Conservation (phyloP, 495 filamentous ascomycete genomes). For the Hamigera avellanea region DNA sequence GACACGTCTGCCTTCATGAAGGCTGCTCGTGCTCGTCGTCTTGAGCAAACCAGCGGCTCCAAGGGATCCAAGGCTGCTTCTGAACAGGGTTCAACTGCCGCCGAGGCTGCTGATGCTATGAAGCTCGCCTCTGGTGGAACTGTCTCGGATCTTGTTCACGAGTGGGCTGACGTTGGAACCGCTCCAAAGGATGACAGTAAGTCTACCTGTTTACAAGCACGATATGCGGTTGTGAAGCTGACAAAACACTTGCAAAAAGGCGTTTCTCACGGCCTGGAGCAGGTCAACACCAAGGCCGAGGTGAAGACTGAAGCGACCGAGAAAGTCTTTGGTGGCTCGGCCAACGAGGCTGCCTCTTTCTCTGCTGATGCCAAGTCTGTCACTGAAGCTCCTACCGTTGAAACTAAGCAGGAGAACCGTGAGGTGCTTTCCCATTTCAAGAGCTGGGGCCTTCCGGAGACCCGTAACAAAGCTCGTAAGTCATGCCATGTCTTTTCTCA, state of each 20-base stretch:
- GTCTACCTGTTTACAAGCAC: too few relatives aligned
- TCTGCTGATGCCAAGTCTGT: neutral
- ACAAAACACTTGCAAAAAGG: too few relatives aligned
- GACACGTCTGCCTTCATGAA: constrained; percentile 16
- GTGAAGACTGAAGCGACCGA: neutral
- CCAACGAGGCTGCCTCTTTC: neutral
- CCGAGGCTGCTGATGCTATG: neutral
- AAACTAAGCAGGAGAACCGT: constrained; percentile 9
- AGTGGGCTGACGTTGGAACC: neutral
- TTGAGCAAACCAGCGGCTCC: constrained; percentile 2
- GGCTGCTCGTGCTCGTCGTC: constrained; percentile 8
- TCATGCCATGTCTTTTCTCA: too few relatives aligned
- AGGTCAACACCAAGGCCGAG: too few relatives aligned
- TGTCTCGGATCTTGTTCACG: neutral
- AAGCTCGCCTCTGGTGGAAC: neutral
- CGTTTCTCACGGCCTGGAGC: too few relatives aligned
- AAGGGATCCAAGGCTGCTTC: neutral
- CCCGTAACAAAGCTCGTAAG: constrained; percentile 17
- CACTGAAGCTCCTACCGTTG: neutral
- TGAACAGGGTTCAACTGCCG: neutral
- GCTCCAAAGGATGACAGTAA: neutral
- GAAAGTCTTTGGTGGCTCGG: neutral
- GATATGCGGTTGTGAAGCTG: too few relatives aligned
- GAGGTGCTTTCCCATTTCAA: constrained; percentile 15
- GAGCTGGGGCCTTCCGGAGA: constrained; percentile 14